phyloP scores from a whole-genome alignment of 768 basidiomycete species.

The Pisolithus marmoratus region DNA sequence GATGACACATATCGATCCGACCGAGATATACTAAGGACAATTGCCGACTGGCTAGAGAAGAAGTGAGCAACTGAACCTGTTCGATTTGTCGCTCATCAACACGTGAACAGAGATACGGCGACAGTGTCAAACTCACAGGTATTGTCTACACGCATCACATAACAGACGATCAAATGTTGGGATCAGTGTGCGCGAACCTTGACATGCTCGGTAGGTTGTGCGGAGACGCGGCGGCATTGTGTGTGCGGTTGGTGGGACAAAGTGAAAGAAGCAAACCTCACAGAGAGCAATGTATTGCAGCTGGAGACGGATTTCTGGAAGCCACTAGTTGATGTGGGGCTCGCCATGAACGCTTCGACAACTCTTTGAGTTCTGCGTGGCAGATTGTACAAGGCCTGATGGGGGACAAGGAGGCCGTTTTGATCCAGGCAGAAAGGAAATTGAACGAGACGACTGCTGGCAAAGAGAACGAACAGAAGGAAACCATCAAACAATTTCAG shows the following conservation, averaged over 20 bases:
- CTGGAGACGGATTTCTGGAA: conserved; percentile 21
- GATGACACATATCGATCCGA: background rate
- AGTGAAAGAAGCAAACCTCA: conserved; percentile 8
- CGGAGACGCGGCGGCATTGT: conserved; percentile 21
- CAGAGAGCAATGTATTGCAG: conserved; percentile 15
- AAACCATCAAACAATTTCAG: too few relatives aligned
- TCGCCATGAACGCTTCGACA: background rate
- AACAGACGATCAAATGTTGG: too few relatives aligned
- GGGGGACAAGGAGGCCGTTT: background rate
- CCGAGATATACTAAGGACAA: background rate
- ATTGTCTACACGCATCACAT: conserved; percentile 30
- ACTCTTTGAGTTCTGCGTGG: background rate
- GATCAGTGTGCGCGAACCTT: conserved; percentile 25
- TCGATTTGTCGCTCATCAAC: background rate
- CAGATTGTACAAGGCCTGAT: background rate
- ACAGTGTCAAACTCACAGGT: conserved; percentile 19
- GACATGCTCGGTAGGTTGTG: conserved; percentile 31
- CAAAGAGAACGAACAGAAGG: too few relatives aligned
- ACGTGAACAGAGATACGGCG: background rate
- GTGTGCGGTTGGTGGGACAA: conserved; percentile 30
- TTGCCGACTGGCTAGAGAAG: conserved; percentile 1
- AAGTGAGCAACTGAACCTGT: background rate
- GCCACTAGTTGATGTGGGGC: background rate
- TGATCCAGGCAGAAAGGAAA: background rate
- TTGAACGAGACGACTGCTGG: background rate